Evolutionary conservation across 2,329 filamentous ascomycete genomes (phyloP).

Genomic region (Chrysoporthe cubensis): DNA sequence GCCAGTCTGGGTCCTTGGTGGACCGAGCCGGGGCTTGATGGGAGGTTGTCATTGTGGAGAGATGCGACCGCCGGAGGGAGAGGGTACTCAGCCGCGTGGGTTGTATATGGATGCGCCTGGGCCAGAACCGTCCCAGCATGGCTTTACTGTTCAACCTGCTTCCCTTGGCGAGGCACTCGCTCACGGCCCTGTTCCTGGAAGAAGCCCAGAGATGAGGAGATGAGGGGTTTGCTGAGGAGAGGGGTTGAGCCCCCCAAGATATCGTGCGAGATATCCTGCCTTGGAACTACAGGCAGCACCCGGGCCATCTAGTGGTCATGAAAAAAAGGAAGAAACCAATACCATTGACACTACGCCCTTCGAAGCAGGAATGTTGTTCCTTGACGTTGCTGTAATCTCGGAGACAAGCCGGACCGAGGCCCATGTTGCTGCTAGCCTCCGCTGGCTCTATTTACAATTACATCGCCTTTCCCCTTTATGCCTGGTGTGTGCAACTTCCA

Average conservation of each 20-base stretch:
- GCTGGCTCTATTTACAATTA: too few species aligned
- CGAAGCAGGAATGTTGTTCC: too few species aligned
- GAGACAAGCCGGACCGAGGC: background rate
- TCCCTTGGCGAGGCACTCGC: too few species aligned
- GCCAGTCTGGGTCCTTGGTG: constrained; percentile 6
- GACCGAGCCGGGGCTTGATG: background rate
- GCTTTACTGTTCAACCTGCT: background rate
- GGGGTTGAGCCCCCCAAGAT: too few species aligned
- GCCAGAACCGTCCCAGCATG: background rate
- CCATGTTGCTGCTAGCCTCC: background rate
- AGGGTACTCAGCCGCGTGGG: background rate
- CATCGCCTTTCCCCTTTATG: too few species aligned
- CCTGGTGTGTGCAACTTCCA: too few species aligned
- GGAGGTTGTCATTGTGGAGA: background rate
- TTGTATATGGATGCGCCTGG: background rate
- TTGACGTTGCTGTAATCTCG: background rate
- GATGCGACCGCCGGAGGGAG: background rate
- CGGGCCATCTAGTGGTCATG: too few species aligned
- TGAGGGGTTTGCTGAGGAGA: too few species aligned
- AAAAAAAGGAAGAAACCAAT: too few species aligned
- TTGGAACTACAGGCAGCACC: too few species aligned
- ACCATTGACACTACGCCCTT: too few species aligned
- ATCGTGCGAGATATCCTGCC: too few species aligned
- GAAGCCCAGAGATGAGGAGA: background rate
- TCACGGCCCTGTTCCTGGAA: background rate